Base-by-base conservation (phyloP, 768 basidiomycete species). In the Lactarius sp. region DNA sequence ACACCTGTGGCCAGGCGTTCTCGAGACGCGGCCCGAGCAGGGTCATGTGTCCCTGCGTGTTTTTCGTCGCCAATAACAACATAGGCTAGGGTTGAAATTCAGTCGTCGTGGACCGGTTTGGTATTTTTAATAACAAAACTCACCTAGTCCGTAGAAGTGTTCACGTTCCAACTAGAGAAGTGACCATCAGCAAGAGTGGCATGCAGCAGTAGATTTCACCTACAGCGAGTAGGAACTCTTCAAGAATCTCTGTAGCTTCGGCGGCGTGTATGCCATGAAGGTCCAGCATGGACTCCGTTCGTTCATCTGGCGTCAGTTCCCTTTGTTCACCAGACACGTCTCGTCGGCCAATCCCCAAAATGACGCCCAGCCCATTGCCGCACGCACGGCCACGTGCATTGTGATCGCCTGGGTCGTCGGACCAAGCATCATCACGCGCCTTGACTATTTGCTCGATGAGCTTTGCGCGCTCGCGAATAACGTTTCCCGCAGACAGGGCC, bases 31-130 rank as follows among this genome's bases (percentile, higher is more conserved):
- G 93, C 93, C 44, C 94, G 83, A 13, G 79, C 83, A 4, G 82
- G 77, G 70, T 95, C 93, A 71, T 95, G 92, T n/a, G 86, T 88
- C 2, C 91, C 95, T 0, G 92, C 93, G 73, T 98, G 96, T 74
- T 94, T 96, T 74, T 96, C 92, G 76, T 98, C 94, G 20, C 97
- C 96, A 6, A 98, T 92, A 50, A 99, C 81, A 20, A 92, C 77
- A 72, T 90, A 99, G 6, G 91, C 94, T 90, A 68, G 42, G 22
- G 59, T 44, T 36, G 13, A 36, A 54, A 16, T 54, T 46, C 52
- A 54, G 52, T 39, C 10, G 55, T 42, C 27, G 55, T 37, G 42
- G 6, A 50, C 52, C 36, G 39, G 14, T 33, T 20, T 33, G 41
- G 39, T 18, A 53, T 16, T 31, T 39, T 13, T 10, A 18, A 55